Evolutionary conservation across 768 basidiomycete species (phyloP).

Genomic region (Collybiopsis luxurians): DNA sequence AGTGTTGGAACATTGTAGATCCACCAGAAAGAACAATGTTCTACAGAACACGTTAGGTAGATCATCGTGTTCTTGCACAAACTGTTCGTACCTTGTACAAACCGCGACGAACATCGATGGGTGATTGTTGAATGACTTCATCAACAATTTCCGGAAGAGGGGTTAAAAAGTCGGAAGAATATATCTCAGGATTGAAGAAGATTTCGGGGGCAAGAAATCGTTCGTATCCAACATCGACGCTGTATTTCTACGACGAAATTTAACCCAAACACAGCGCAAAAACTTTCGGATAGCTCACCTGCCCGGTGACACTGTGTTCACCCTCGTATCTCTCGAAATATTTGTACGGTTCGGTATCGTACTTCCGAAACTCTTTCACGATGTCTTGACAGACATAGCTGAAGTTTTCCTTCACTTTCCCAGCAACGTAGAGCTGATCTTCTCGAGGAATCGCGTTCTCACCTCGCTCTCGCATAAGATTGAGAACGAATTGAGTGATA

Average conservation of each 20-base stretch:
- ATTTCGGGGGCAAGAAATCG: conserved; percentile 99
- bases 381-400: conserved; percentile 99
- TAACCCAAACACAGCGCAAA: neutral
- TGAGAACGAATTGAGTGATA: conserved; percentile 94
- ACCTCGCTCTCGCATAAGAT: conserved; percentile 92
- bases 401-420: conserved; percentile 96
- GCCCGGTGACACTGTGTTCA: conserved; percentile 88
- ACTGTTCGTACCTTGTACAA: conserved; percentile 74
- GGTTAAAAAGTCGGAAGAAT: conserved; percentile 95
- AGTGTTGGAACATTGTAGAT: conserved; percentile 99
- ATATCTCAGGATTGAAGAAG: conserved; percentile 99
- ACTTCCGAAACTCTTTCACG: conserved; percentile 98
- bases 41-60: conserved; percentile 31
- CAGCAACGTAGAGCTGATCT: conserved; percentile 88
- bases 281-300: conserved; percentile 47
- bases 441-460: conserved; percentile 95
- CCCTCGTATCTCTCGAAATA: conserved; percentile 93
- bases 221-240: conserved; percentile 94
- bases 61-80: neutral
- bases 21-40: conserved; percentile 98
- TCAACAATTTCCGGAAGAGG: conserved; percentile 96
- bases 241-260: conserved; percentile 71
- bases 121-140: conserved; percentile 90
- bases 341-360: conserved; percentile 93
- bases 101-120: conserved; percentile 95